Conservation (phyloP, 306 rosid genomes). For the Rosa multiflora region DNA sequence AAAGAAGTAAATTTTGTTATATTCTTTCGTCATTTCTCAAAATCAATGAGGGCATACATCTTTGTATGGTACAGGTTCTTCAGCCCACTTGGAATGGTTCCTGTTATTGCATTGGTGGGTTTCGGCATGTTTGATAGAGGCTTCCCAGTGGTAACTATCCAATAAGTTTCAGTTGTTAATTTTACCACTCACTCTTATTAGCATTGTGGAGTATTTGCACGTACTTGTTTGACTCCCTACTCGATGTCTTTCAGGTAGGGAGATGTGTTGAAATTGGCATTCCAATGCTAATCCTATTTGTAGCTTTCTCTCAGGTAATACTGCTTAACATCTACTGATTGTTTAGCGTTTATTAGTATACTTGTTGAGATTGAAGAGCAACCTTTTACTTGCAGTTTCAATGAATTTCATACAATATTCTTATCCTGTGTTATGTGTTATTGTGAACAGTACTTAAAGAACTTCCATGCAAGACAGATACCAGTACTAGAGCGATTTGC, state of each 20-base stretch:
- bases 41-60: conserved; percentile 2
- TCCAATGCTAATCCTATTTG: conserved; percentile 84
- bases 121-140: conserved; percentile 97
- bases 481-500: conserved; percentile 89
- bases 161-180: background rate
- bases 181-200: conserved; percentile 13
- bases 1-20: conserved; percentile 5
- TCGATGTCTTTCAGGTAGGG: conserved; percentile 65
- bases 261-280: conserved; percentile 94
- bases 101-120: conserved; percentile 91
- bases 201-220: conserved; percentile 3
- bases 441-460: conserved; percentile 73
- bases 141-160: conserved; percentile 81
- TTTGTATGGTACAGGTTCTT: conserved; percentile 62
- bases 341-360: background rate
- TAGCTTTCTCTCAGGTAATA: conserved; percentile 81
- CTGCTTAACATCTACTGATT: conserved; percentile 5
- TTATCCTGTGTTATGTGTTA: conserved; percentile 10
- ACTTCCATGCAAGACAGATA: conserved; percentile 64
- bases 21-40: background rate
- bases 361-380: background rate
- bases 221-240: conserved; percentile 8
- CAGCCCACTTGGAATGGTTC: conserved; percentile 99
- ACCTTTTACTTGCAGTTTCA: background rate
- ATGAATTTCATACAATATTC: background rate